phyloP scores from a whole-genome alignment of 2,329 filamentous ascomycete genomes.

The Penicillium capsulatum region DNA sequence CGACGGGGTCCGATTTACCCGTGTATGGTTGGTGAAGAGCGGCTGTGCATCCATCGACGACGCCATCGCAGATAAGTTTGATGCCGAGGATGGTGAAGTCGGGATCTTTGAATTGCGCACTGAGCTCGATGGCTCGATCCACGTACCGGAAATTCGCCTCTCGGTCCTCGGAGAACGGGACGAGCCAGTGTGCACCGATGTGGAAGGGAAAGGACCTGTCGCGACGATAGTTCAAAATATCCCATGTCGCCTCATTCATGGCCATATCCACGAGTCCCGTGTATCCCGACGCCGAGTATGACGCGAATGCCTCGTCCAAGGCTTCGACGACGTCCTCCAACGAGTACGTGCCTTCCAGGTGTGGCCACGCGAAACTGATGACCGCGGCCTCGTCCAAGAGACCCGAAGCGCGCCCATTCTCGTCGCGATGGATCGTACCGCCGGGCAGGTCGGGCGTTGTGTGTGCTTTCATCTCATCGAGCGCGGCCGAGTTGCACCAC shows the following conservation, averaged over 20 bases:
- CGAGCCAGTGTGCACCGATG: slow-evolving; percentile 49
- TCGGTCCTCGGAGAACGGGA: slow-evolving; percentile 41
- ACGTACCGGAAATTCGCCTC: slow-evolving; percentile 42
- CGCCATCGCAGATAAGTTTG: slow-evolving; percentile 50
- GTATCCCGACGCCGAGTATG: slow-evolving; percentile 46
- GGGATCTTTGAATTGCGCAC: slow-evolving; percentile 40
- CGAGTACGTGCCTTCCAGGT: slow-evolving; percentile 42
- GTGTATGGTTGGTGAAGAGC: slow-evolving; percentile 47
- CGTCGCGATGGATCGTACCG: slow-evolving; percentile 47
- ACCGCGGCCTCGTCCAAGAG: slow-evolving; percentile 47
- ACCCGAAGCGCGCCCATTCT: slow-evolving; percentile 42
- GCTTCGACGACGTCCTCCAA: slow-evolving; percentile 43
- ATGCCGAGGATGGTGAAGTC: slow-evolving; percentile 46
- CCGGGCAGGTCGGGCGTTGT: slow-evolving; percentile 43
- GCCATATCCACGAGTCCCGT: slow-evolving; percentile 52
- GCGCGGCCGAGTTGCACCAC: slow-evolving; percentile 49
- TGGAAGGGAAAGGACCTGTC: slow-evolving; percentile 40
- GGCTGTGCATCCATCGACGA: slow-evolving; percentile 51
- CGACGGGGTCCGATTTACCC: slow-evolving; percentile 38
- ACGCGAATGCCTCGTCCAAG: slow-evolving; percentile 39
- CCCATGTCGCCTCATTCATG: slow-evolving; percentile 50
- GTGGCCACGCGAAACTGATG: slow-evolving; percentile 46
- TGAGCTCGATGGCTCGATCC: slow-evolving; percentile 44
- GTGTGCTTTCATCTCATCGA: slow-evolving; percentile 44
- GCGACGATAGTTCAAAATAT: slow-evolving; percentile 41